Evolutionary conservation across 2,329 filamentous ascomycete genomes (phyloP), one percentile per base, ranked within the genome.

Genomic region (Catunica adiposa): DNA sequence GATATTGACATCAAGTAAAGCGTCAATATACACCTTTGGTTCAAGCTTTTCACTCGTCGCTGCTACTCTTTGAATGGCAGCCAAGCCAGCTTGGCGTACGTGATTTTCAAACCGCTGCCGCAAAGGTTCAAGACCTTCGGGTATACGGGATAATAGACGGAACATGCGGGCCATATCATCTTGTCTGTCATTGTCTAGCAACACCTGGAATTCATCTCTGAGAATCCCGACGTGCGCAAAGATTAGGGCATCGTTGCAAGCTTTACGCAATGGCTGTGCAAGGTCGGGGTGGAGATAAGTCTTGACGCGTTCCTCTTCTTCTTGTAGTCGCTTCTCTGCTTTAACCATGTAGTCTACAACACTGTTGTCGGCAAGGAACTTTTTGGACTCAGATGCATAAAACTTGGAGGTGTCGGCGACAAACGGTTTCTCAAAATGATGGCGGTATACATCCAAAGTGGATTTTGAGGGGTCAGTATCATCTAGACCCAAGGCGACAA

Each of bases 341-440:
- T 98, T 98, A 75, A 97, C 97, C 92, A 98, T 97, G 71, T 97
- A 98, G 66, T 98, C 92, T 34, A 98, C 89, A 3, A 98, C 89
- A 60, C 86, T 94, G 67, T 98, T 98, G 68, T 97, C 90, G 9
- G 89, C 86, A 34, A 98, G 81, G 66, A 98, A 98, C 60, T 89
- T 84, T 63, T 88, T 87, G 20, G 92, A 97, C 68, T 98, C 94
- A 48, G 84, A 82, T 62, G 88, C 77, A 68, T 98, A 98, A 71
- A 95, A 98, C 29, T 76, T 71, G 62, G 79, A 80, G 8, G 92
- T 98, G 2, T 89, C 87, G 4, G 77, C 76, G 54, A 98, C 77
- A 76, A 96, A 98, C 0, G 94, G 92, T 63, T 79, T 80, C 71
- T 98, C 90, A 65, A 98, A 98, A 70, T 89, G 86, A 67, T 77